phyloP scores from a whole-genome alignment of 1,139 yeast species.

The Yamadazyma buinensis region DNA sequence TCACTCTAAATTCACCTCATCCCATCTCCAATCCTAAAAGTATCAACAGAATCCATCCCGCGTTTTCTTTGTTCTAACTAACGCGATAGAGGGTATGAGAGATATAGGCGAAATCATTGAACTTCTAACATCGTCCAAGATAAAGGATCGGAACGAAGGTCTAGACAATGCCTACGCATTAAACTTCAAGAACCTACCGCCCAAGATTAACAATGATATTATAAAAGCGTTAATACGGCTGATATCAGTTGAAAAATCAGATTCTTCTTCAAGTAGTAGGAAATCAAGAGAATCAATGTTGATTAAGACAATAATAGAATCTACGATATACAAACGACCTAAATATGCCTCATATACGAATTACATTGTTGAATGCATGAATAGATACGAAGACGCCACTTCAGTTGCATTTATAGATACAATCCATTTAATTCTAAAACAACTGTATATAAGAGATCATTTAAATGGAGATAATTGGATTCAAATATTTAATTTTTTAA shows the following conservation, averaged over 20 bases:
- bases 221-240: slow-evolving; percentile 9
- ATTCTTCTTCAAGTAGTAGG: slow-evolving; percentile 6
- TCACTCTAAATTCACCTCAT: no score
- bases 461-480: slow-evolving; percentile 11
- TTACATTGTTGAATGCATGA: slow-evolving; percentile 6
- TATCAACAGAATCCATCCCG: no score
- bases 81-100: no score
- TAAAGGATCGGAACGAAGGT: slow-evolving; percentile 13
- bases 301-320: slow-evolving; percentile 10
- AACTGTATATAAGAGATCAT: slow-evolving; percentile 14
- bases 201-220: slow-evolving; percentile 9
- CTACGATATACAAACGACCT: slow-evolving; percentile 3
- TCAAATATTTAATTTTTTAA: slow-evolving; percentile 3
- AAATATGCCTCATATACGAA: slow-evolving; percentile 4
- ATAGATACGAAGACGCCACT: slow-evolving; percentile 5
- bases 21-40: no score
- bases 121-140: slow-evolving; percentile 11
- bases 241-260: slow-evolving; percentile 9
- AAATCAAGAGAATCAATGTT: slow-evolving; percentile 6
- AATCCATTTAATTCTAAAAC: slow-evolving; percentile 8
- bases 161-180: slow-evolving; percentile 5
- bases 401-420: slow-evolving; percentile 10
- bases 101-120: slow-evolving; percentile 2
- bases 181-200: neutral
- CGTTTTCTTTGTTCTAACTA: no score